Evolutionary conservation across 768 basidiomycete species (phyloP).

Genomic region (Russula ochroleuca): DNA sequence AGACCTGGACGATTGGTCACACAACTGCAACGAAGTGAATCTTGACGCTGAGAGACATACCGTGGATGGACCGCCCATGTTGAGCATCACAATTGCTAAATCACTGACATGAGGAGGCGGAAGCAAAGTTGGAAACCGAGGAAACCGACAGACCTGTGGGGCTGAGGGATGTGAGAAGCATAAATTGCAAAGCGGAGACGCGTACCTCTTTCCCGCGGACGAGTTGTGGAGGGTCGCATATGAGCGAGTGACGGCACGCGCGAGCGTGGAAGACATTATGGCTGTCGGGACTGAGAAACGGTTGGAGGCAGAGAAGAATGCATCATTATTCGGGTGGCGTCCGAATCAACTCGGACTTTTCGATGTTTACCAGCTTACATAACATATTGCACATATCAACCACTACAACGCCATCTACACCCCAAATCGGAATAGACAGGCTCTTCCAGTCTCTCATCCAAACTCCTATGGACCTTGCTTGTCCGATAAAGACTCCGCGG

Average conservation of each 20-base stretch:
- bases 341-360: background rate
- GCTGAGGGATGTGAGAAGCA: conserved; percentile 17
- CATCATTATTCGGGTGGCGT: background rate
- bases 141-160: conserved; percentile 24
- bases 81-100: conserved; percentile 89
- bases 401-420: too few species aligned
- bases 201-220: conserved; percentile 22
- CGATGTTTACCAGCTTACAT: background rate
- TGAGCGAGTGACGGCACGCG: conserved; percentile 20
- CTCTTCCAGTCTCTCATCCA: background rate
- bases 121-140: background rate
- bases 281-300: conserved; percentile 2
- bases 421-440: background rate
- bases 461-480: background rate
- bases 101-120: background rate
- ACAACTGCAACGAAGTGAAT: background rate
- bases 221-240: conserved; percentile 23
- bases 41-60: conserved; percentile 41
- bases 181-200: background rate
- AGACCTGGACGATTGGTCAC: conserved; percentile 49
- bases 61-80: conserved; percentile 97
- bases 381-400: background rate
- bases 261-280: background rate
- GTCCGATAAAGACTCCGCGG: background rate
- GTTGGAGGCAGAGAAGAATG: background rate